Evolutionary conservation across 2,329 filamentous ascomycete genomes (phyloP), one percentile per base, ranked within the genome.

Genomic region (Pyricularia sp.): DNA sequence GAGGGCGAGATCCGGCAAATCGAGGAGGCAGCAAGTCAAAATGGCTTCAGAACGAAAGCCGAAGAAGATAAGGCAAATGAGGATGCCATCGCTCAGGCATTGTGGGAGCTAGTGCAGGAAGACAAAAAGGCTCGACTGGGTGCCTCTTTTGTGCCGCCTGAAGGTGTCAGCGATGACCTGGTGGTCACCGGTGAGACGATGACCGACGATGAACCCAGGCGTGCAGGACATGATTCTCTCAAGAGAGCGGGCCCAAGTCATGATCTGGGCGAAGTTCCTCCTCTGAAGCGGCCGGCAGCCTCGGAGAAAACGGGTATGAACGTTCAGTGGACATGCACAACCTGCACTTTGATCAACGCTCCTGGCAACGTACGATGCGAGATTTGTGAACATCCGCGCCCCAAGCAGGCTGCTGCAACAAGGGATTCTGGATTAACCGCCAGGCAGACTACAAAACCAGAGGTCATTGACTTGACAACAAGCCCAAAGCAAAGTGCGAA

Each of bases 31-130:
- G 90, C 90, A 55, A 88, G 87, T 6, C 83, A 83, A 69, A 90
- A 90, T 72, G 92, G 93, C 0, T 94, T 96, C 80, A 86, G 85
- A 70, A 97, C 93, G 0, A 87, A 92, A 74, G 93, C 92, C 0
- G 92, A 96, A 72, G 92, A 96, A 76, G 93, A 97, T 69, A 90
- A 93, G 73, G 94, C 93, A 3, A 96, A 97, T 73, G 92, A 97
- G 69, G 84, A 87, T 28, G 94, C 94, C 5, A 97, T 97, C 70
- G 88, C 93, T 68, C 88, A 94, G 74, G 93, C 93, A 0, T 82
- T 96, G 36, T 93, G 92, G 81, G 94, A 97, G 74, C 82, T 97
- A 23, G 90, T 95, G 30, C 91, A 96, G 75, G 89, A 97, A 76
- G 93, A 97, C 71, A 86, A 91, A 71, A 79, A 77, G 71, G 74